Evolutionary conservation across 148 eudicot genomes (phyloP).

Genomic region (Dianthus caryophyllus): DNA sequence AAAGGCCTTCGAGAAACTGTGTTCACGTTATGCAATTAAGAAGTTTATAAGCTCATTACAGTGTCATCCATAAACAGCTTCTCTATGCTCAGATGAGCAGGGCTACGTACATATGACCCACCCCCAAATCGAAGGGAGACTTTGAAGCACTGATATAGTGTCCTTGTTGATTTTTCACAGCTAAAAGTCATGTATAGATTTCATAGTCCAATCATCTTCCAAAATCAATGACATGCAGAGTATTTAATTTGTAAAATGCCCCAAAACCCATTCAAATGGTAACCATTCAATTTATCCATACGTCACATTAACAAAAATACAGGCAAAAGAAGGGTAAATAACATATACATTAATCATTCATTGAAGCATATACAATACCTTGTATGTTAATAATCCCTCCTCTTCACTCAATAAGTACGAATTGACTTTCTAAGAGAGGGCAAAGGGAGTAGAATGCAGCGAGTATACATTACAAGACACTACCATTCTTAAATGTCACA

Average conservation of each 20-base stretch:
- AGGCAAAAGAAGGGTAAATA: not conserved
- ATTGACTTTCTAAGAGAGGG: too few relatives aligned
- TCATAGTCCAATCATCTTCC: not conserved
- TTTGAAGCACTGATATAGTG: too few relatives aligned
- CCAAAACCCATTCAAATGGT: not conserved
- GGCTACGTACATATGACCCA: not conserved
- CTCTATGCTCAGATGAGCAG: too few relatives aligned
- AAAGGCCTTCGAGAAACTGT: too few relatives aligned
- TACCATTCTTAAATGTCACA: slow-evolving; percentile 1
- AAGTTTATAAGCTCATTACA: too few relatives aligned
- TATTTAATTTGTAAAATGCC: not conserved
- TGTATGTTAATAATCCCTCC: too few relatives aligned
- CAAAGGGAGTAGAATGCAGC: not conserved
- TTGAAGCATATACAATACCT: too few relatives aligned
- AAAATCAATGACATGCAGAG: not conserved
- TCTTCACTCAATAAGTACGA: too few relatives aligned
- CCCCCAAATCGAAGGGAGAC: not conserved
- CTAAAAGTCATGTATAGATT: not conserved
- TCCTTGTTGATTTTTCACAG: too few relatives aligned
- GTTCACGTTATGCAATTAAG: too few relatives aligned
- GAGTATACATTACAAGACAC: slow-evolving; percentile 2
- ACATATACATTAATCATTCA: not conserved
- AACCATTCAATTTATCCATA: not conserved
- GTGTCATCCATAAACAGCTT: too few relatives aligned
- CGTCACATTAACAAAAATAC: not conserved